Evolutionary conservation across 2,329 filamentous ascomycete species (phyloP).

Genomic region (Ophiocordyceps australis): DNA sequence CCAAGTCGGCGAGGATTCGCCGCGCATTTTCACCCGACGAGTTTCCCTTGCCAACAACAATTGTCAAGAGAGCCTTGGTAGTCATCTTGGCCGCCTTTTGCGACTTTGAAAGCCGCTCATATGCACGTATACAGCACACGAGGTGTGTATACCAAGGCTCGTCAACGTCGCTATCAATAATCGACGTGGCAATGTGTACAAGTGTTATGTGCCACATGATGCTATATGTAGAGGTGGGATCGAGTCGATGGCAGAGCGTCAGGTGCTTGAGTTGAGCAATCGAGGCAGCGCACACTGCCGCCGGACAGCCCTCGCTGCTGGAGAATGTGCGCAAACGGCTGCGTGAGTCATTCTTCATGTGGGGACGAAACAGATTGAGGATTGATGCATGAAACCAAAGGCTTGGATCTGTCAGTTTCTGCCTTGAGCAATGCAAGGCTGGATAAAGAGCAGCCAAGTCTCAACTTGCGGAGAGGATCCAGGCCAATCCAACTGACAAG

Average conservation of each 20-base stretch:
- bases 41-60: constrained; percentile 11
- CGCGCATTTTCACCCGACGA: constrained; percentile 11
- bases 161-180: constrained; percentile 9
- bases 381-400: constrained; percentile 7
- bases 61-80: constrained; percentile 11
- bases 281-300: constrained; percentile 11
- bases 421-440: no score
- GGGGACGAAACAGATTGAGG: constrained; percentile 8
- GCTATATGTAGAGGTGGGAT: constrained; percentile 11
- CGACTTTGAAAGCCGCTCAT: constrained; percentile 12
- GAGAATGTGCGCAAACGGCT: constrained; percentile 9
- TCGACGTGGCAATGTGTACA: constrained; percentile 16
- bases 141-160: constrained; percentile 15
- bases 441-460: no score
- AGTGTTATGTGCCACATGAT: constrained; percentile 18
- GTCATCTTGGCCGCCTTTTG: constrained; percentile 14
- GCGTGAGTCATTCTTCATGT: constrained; percentile 2
- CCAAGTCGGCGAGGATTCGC: constrained; percentile 11
- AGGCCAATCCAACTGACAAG: background rate
- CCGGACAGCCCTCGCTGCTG: constrained; percentile 6
- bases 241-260: constrained; percentile 12
- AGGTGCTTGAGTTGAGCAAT: constrained; percentile 17
- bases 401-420: constrained; percentile 2
- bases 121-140: constrained; percentile 15
- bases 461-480: background rate